phyloP scores from a whole-genome alignment of 73 alveolate species.

The Paramecium primaurelia region DNA sequence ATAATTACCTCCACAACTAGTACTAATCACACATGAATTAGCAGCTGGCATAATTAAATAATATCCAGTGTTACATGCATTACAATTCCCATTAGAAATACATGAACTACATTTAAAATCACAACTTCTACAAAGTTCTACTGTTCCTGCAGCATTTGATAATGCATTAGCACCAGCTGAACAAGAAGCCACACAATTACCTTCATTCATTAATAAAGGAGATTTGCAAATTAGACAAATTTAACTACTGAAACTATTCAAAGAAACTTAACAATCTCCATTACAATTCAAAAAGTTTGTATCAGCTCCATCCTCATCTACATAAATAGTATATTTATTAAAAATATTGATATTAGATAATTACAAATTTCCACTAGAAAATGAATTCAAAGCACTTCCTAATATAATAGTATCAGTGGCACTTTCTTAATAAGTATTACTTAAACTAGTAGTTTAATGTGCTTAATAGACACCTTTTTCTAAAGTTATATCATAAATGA shows the following conservation, averaged over 20 bases:
- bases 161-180: not conserved
- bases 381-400: not conserved
- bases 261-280: not conserved
- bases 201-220: not conserved
- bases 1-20: conserved; percentile 26
- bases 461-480: not conserved
- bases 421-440: conserved; percentile 6
- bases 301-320: conserved; percentile 16
- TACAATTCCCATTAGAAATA: not conserved
- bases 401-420: conserved; percentile 5
- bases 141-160: not conserved
- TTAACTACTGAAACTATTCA: not conserved
- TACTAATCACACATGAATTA: not conserved
- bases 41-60: not conserved
- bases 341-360: conserved; percentile 11
- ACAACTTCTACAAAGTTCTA: conserved; percentile 36
- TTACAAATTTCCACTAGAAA: not conserved
- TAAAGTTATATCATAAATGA: conserved; percentile 31
- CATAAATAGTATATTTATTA: not conserved
- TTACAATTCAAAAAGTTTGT: not conserved
- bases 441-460: conserved; percentile 11
- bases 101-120: conserved; percentile 18
- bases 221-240: not conserved
- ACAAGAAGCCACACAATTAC: not conserved
- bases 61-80: not conserved